These are phyloP conservation scores for Terana coerulea DNA, from an alignment of 768 basidiomycete species.

Conservation along the genomic window DNA sequence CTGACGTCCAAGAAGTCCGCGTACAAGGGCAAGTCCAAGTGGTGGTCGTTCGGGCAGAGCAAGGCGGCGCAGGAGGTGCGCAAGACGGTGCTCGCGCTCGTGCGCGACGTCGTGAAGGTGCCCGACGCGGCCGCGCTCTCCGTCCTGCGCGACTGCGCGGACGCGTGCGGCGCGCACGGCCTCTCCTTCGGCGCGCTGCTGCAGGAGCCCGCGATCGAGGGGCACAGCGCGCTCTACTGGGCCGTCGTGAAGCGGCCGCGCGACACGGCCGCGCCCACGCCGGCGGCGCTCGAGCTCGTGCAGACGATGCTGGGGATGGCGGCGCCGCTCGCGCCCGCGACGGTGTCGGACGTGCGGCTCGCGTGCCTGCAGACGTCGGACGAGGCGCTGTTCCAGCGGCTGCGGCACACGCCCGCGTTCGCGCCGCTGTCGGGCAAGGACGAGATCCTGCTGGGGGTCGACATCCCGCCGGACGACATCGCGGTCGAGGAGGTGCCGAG, in stretches of 20 bases:
- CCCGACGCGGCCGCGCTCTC: conserved; percentile 25
- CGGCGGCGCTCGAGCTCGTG: conserved; percentile 31
- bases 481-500: conserved; percentile 47
- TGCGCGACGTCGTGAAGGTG: conserved; percentile 45
- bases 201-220: conserved; percentile 61
- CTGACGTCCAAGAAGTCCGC: background rate
- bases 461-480: conserved; percentile 42
- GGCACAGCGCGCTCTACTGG: conserved; percentile 70
- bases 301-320: conserved; percentile 53
- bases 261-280: conserved; percentile 9
- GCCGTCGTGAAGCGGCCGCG: conserved; percentile 57
- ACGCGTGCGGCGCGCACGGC: conserved; percentile 48
- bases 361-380: conserved; percentile 66
- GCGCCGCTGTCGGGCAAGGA: conserved; percentile 51
- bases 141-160: conserved; percentile 60
- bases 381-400: conserved; percentile 55
- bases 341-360: conserved; percentile 57
- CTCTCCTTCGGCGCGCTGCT: conserved; percentile 52
- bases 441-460: conserved; percentile 34
- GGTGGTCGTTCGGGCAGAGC: conserved; percentile 18
- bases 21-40: conserved; percentile 8
- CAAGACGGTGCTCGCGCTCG: conserved; percentile 46
- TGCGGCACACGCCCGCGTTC: conserved; percentile 51
- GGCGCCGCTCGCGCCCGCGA: conserved; percentile 36
- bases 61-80: conserved; percentile 44